Conservation (phyloP, 2,329 filamentous ascomycete species). For the Fusarium succisae region DNA sequence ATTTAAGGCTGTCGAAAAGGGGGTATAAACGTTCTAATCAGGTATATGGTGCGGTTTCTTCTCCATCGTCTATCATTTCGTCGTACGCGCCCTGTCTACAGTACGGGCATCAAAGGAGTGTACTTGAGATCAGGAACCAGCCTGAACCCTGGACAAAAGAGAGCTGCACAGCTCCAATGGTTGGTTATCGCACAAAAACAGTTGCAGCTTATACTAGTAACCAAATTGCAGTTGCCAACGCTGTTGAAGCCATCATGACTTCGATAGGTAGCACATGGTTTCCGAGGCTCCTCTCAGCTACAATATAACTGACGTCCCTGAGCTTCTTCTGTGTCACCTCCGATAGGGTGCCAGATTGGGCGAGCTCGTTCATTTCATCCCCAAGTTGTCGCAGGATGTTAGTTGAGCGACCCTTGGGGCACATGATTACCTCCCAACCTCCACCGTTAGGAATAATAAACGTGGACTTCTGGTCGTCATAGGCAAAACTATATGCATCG, state of each 20-base stretch:
- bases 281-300: constrained; percentile 43
- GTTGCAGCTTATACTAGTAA: constrained; percentile 13
- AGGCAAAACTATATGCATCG: constrained; percentile 84
- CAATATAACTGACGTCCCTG: constrained; percentile 49
- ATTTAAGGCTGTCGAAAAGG: constrained; percentile 35
- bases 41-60: constrained; percentile 8
- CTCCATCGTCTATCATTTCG: constrained; percentile 19
- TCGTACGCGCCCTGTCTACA: constrained; percentile 6
- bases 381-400: constrained; percentile 65
- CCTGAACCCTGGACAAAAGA: constrained; percentile 22
- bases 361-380: constrained; percentile 59
- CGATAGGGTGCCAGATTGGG: constrained; percentile 52
- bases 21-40: constrained; percentile 35
- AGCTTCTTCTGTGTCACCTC: constrained; percentile 45
- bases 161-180: not conserved
- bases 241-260: constrained; percentile 13
- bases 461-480: constrained; percentile 66
- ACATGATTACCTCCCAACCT: constrained; percentile 82
- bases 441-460: constrained; percentile 73
- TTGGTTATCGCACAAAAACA: not conserved
- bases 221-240: constrained; percentile 26
- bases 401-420: constrained; percentile 70
- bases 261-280: constrained; percentile 26
- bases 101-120: not conserved
- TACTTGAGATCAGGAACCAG: constrained; percentile 22